phyloP scores from a whole-genome alignment of 2,329 filamentous ascomycete genomes.

The Aspergillus intermedius region DNA sequence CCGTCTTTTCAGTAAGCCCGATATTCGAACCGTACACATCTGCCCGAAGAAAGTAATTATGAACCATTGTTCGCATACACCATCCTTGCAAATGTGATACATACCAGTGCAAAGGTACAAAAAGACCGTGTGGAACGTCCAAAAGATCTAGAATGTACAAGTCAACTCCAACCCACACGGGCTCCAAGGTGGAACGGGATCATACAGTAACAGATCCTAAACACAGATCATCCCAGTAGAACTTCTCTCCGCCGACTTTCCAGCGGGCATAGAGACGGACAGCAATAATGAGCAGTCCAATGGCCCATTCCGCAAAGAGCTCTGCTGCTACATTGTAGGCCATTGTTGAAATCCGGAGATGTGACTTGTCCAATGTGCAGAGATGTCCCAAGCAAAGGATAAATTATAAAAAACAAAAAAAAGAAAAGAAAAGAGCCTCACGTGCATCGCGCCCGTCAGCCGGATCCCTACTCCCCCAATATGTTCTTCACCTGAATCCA shows the following conservation, averaged over 20 bases:
- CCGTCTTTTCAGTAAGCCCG: constrained; percentile 6
- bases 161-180: not conserved
- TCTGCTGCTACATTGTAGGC: constrained; percentile 13
- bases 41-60: not conserved
- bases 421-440: not conserved
- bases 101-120: constrained; percentile 11
- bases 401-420: not conserved
- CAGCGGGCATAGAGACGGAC: constrained; percentile 15
- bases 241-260: constrained; percentile 5
- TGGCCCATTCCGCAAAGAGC: constrained; percentile 14
- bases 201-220: constrained; percentile 8
- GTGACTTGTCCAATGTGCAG: not conserved
- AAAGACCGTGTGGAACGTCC: constrained; percentile 11
- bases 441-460: no score
- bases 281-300: constrained; percentile 10
- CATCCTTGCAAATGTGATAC: not conserved
- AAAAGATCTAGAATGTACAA: constrained; percentile 6
- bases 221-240: constrained; percentile 14
- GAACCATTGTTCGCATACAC: not conserved
- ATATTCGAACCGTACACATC: constrained; percentile 12
- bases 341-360: constrained; percentile 1
- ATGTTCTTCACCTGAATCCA: no score
- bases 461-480: no score
- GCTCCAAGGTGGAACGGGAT: not conserved
- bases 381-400: not conserved